Evolutionary conservation across 1,139 yeast species (phyloP).

Genomic region (Debaryomyces sp.): DNA sequence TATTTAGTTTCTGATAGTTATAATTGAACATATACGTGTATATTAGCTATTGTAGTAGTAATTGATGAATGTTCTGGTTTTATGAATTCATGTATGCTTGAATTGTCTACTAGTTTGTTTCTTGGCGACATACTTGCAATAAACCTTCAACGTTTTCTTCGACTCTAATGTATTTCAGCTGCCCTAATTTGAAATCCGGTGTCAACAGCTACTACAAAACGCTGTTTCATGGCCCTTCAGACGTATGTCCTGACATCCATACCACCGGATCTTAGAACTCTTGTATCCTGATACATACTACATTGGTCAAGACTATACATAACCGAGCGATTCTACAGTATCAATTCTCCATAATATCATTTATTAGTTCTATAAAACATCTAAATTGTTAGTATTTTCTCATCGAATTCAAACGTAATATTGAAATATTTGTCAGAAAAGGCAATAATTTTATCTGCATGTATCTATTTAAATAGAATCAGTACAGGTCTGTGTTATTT

Average conservation of each 20-base stretch:
- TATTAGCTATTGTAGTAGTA: slow-evolving; percentile 9
- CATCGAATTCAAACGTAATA: background rate
- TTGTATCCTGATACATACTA: background rate
- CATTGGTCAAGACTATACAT: background rate
- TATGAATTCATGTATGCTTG: too few relatives aligned
- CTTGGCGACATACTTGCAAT: too few relatives aligned
- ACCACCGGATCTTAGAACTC: too few relatives aligned
- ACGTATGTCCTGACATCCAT: too few relatives aligned
- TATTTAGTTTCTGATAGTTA: slow-evolving; percentile 14
- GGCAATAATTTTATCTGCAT: slow-evolving; percentile 45
- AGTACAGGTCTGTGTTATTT: slow-evolving; percentile 68
- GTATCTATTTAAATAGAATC: slow-evolving; percentile 27
- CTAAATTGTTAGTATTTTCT: slow-evolving; percentile 5
- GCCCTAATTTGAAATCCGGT: too few relatives aligned
- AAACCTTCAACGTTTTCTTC: too few relatives aligned
- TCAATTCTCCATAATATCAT: background rate
- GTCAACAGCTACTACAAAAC: too few relatives aligned
- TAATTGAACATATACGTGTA: slow-evolving; percentile 18
- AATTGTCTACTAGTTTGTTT: too few relatives aligned
- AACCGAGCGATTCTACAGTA: background rate
- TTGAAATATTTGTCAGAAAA: slow-evolving; percentile 18
- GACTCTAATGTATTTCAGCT: too few relatives aligned
- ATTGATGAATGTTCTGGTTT: slow-evolving; percentile 1
- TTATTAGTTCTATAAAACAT: slow-evolving; percentile 3
- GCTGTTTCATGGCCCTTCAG: too few relatives aligned